Base-by-base conservation (phyloP, 805 yeast genomes). In the Schwanniomyces occidentalis region DNA sequence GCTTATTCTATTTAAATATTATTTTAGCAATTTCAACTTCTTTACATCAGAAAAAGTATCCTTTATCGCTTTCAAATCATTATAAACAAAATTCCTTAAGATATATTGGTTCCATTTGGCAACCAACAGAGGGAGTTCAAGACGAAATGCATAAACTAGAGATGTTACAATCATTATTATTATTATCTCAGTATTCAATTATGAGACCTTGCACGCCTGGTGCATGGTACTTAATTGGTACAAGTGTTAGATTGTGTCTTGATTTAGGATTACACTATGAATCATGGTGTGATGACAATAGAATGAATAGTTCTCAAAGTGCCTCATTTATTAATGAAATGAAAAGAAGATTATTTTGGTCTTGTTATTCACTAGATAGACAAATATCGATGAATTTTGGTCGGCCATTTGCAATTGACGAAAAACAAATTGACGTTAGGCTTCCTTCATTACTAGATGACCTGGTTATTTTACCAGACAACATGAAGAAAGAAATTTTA, bases 361-460 rank as follows among this genome's bases (percentile, higher is more conserved):
- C 90, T 53, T 77, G 88, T 4, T 86, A 85, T 54, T 72, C 86
- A 1, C 59, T 87, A 32, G 95, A 86, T 53, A 63, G 95, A 12
- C 93, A 86, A 52, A 76, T 85, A 6, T 81, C 91, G 50, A 77
- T 85, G 20, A 84, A 85, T 51, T 64, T 86, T 35, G 91, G 90
- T 0, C 70, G 75, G 48, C 76, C 77, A 2, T 78, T 75, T 46
- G 61, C 72, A 1, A 50, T 81, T n/a, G 56, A 63, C 15, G 86
- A 80, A 51, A 46, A 64, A 3, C 67, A 70, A 27, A 71, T 78
- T 28, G 77, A 71, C 45, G 30, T 45, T 2, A 66, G 71, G 37
- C 41, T 78, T 26, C 82, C 83, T 0, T 47, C 75, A 16, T 76
- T 78, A 25, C 13, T 23, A n/a, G 30, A 27, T 19, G 37, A 37